Base-by-base conservation (phyloP, 768 basidiomycete genomes). In the Leccinum fibrillosum region DNA sequence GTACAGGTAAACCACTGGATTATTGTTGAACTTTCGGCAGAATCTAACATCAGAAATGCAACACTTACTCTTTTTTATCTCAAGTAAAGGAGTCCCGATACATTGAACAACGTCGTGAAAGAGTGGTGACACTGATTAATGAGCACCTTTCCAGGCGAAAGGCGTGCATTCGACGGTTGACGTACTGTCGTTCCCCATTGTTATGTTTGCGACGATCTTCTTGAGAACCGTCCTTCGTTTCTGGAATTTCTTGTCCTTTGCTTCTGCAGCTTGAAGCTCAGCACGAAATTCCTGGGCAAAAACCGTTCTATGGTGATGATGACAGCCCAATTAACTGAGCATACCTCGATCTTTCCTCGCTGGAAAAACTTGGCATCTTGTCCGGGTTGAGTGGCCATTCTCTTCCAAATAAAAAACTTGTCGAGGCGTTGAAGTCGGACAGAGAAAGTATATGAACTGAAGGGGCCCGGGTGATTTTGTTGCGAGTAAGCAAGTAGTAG, bases 161-260 rank as follows among this genome's bases (percentile, higher is more conserved):
- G 44, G 26, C 10, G 42, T 42, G 45, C 45, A 37, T 21, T 52
- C 55, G 49, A 56, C 51, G 39, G 61, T 60, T 54, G 62, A 85
- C 94, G 76, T 71, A 97, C 96, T 95, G 75, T 98, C 95, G 70
- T 94, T 97, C 47, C 97, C 97, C 95, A 99, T 98, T 4, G 97
- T 99, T 74, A 98, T 98, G 74, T 98, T 98, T 44, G 97, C 97
- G 12, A 98, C 94, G 59, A 98, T 89, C 79, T 95, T 96, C 83
- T 99, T 98, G 66, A 98, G 76, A 19, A 92, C 89, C 0, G 86
- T 94, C 82, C 94, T 98, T 66, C 94, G 84, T 75, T 95, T 95
- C 64, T 85, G 77, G 63, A 84, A 98, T 67, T 94, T 96, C 82
- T 98, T 99, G 81, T 99, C 97, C 76, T 97, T 97, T 62, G 88